phyloP scores from a whole-genome alignment of 2,329 filamentous ascomycete genomes.

The Lecanicillium sp. region DNA sequence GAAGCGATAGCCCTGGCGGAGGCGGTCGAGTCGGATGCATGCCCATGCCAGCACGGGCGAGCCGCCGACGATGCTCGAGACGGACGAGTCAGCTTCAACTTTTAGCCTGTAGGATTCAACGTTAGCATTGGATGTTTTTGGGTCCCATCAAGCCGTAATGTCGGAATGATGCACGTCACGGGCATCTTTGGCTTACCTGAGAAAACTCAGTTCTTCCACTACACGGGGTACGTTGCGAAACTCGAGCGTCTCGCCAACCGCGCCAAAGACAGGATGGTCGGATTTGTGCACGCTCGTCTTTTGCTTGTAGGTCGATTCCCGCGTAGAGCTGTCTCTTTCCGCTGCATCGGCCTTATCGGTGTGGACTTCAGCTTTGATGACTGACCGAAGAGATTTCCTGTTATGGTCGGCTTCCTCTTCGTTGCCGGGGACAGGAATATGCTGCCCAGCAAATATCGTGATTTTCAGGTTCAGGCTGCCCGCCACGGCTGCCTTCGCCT shows the following conservation, averaged over 20 bases:
- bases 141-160: no score
- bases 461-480: conserved; percentile 60
- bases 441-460: conserved; percentile 68
- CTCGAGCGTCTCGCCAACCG: conserved; percentile 41
- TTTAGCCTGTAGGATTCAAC: conserved; percentile 36
- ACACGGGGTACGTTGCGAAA: conserved; percentile 53
- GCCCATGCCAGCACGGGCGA: conserved; percentile 43
- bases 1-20: conserved; percentile 48
- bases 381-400: conserved; percentile 49
- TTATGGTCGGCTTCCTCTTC: conserved; percentile 20
- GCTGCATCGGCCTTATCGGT: conserved; percentile 52
- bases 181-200: conserved; percentile 59
- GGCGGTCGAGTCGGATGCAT: conserved; percentile 51
- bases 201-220: conserved; percentile 63
- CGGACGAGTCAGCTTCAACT: conserved; percentile 38
- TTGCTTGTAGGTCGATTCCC: conserved; percentile 52
- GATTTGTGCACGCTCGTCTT: conserved; percentile 48
- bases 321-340: conserved; percentile 18
- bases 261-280: conserved; percentile 56
- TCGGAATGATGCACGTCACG: background rate
- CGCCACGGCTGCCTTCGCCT: conserved; percentile 38
- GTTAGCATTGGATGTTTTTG: background rate
- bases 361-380: conserved; percentile 74
- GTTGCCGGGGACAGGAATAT: conserved; percentile 38
- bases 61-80: conserved; percentile 25